Conservation (phyloP, 169 alveolate genomes). For the Plasmodium vinckei region DNA sequence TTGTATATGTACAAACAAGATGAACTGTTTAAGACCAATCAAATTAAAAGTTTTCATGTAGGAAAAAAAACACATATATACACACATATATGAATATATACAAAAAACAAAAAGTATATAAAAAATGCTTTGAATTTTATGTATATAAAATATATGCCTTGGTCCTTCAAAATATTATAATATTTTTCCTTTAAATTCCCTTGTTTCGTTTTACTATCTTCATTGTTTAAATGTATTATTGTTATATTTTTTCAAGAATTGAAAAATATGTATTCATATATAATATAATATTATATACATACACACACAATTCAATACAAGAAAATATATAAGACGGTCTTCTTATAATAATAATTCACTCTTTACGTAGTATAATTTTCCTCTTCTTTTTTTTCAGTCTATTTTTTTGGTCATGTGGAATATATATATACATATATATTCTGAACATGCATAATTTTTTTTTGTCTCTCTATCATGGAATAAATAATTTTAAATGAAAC, state of each 20-base stretch:
- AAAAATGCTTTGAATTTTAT: slow-evolving; percentile 1
- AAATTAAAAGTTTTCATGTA: slow-evolving; percentile 65
- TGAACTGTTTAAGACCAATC: slow-evolving; percentile 61
- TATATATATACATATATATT: neutral
- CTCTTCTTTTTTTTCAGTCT: neutral
- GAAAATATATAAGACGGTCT: neutral
- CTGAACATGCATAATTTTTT: slow-evolving; percentile 2
- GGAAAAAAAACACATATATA: slow-evolving; percentile 9
- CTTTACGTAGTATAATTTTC: neutral
- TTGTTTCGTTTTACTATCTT: neutral
- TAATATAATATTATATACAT: neutral
- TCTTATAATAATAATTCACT: neutral
- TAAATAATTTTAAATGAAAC: neutral
- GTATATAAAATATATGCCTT: slow-evolving; percentile 7
- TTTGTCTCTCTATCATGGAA: neutral
- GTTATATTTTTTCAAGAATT: neutral
- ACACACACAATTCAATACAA: neutral
- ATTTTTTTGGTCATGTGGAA: no score
- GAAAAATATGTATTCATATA: neutral
- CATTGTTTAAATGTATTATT: neutral
- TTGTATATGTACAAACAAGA: slow-evolving; percentile 35
- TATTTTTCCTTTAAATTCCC: neutral
- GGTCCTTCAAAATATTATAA: neutral
- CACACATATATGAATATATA: slow-evolving; percentile 3
- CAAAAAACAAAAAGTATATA: neutral